Evolutionary conservation across 2,329 filamentous ascomycete genomes (phyloP).

Genomic region (Aspergillus sp.): DNA sequence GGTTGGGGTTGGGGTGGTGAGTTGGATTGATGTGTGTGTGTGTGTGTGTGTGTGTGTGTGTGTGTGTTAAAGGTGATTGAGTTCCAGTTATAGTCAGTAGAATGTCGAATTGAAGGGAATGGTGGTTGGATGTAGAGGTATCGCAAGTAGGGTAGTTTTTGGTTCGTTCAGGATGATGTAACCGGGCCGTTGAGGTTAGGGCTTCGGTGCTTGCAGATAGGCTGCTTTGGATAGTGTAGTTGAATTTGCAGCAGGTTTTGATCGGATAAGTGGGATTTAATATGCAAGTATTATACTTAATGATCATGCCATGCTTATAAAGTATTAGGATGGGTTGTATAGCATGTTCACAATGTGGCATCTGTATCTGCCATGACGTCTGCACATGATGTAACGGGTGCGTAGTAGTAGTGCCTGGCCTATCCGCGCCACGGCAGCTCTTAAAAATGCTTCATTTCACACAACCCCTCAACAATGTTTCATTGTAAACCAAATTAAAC

Average conservation of each 20-base stretch:
- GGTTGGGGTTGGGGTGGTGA: too few relatives aligned
- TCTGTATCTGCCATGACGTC: neutral
- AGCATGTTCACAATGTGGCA: neutral
- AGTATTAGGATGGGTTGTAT: neutral
- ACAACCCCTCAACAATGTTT: too few relatives aligned
- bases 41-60: too few relatives aligned
- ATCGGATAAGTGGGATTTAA: too few relatives aligned
- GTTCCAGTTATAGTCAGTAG: neutral
- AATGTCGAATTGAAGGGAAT: neutral
- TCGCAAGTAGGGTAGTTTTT: neutral
- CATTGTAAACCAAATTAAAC: too few relatives aligned
- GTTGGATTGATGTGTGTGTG: too few relatives aligned
- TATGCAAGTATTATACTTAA: neutral
- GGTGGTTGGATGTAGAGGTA: neutral
- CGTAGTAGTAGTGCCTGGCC: neutral
- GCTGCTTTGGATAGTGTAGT: too few relatives aligned
- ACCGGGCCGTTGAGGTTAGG: neutral
- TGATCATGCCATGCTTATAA: neutral
- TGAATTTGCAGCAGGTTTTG: too few relatives aligned
- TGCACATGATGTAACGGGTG: conserved; percentile 17
- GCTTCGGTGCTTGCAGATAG: neutral
- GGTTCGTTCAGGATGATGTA: neutral
- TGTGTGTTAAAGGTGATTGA: too few relatives aligned
- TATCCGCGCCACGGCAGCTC: neutral
- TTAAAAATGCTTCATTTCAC: neutral